Evolutionary conservation across 148 eudicot species (phyloP), one percentile per base, ranked within the genome.

Genomic region (Chenopodium suecicum): DNA sequence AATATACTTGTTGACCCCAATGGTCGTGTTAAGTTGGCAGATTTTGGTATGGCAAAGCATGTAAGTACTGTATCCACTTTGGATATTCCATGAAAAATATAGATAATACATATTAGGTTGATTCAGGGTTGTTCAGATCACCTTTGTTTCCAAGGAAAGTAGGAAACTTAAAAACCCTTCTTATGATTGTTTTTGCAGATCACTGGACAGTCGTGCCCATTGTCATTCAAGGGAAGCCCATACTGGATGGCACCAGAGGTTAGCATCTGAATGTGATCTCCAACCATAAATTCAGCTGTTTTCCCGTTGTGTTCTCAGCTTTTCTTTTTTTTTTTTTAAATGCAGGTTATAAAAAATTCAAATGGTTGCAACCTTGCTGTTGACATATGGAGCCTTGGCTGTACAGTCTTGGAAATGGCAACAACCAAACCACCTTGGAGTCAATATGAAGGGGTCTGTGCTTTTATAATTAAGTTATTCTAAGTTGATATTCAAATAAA

Each of bases 241-340:
- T 92, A 96, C 80, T 96, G 99, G 99, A 96, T 96, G 99, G 99
- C 99, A 68, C 98, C 98, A 46, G 98, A 94, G 97, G 98, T 94
- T 22, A 77, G 90, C 22, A 81, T 72, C 48, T 44, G 58, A 80
- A 32, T 76, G 29, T 72, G 32, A 47, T 78, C 75, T 73, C 70
- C 6, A 19, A 13, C 54, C 58, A 60, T 29, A 72, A 25, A 77
- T 73, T 78, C 66, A 60, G 14, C 44, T 19, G 5, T 64, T 75
- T 73, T 29, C 27, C 74, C 14, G 11, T 77, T 80, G 75, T 74
- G 60, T 72, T 62, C 79, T 82, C 67, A 84, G 29, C 66, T 64
- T 64, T 32, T 8, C 66, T 6, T 41, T 76, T 32, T 83, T 79
- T 23, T 23, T 23, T 23, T 23, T 23, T 23, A 68, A 19, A 63